phyloP scores from a whole-genome alignment of 2,329 filamentous ascomycete genomes.

The Talaromyces sp. region DNA sequence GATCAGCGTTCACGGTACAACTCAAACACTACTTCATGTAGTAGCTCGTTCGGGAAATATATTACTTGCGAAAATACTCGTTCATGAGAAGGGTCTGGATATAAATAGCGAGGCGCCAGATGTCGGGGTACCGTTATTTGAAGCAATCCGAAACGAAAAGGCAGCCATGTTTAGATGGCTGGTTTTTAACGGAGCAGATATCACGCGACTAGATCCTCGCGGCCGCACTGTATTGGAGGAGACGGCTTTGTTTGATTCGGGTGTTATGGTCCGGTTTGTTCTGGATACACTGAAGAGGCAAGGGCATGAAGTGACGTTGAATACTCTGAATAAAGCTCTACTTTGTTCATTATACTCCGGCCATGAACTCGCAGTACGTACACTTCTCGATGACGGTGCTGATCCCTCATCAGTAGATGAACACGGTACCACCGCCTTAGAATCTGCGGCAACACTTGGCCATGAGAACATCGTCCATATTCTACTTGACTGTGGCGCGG shows the following conservation, averaged over 20 bases:
- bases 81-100: neutral
- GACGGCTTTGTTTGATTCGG: neutral
- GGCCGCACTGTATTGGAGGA: neutral
- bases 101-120: neutral
- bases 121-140: neutral
- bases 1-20: neutral
- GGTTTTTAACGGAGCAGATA: neutral
- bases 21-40: neutral
- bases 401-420: neutral
- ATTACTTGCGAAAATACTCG: neutral
- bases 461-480: neutral
- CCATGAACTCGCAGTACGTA: neutral
- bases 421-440: neutral
- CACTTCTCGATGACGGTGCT: neutral
- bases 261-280: neutral
- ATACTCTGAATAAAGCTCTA: neutral
- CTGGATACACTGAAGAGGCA: neutral
- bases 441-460: neutral
- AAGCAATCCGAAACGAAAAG: neutral
- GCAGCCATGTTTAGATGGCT: neutral
- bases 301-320: neutral
- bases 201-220: neutral
- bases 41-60: neutral
- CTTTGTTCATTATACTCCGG: neutral
- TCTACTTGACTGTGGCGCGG: neutral